phyloP scores from a whole-genome alignment of 1,284 basidiomycete species.

The Microbotryomycetes sp. region DNA sequence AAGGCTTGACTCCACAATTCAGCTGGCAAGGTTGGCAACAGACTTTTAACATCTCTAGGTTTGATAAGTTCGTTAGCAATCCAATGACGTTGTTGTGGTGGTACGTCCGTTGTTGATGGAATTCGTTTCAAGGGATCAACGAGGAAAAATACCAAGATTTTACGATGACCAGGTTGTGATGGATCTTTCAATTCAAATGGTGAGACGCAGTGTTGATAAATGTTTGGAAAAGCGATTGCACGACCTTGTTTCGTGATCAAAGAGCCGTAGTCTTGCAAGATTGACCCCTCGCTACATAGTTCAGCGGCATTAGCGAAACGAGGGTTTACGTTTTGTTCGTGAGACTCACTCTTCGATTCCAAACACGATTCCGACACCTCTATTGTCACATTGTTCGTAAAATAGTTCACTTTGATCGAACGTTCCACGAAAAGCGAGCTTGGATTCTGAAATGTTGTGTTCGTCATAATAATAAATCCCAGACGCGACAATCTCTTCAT shows the following conservation, averaged over 20 bases:
- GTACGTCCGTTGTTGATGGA: constrained; percentile 48
- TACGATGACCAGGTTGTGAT: constrained; percentile 48
- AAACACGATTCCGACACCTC: constrained; percentile 1
- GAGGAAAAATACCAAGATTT: constrained; percentile 51
- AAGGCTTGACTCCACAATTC: constrained; percentile 34
- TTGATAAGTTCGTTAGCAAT: constrained; percentile 32
- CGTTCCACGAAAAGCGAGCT: constrained; percentile 21
- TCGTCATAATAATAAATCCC: constrained; percentile 45
- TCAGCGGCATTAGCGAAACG: background rate
- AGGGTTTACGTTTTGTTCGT: background rate
- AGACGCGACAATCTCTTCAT: constrained; percentile 51
- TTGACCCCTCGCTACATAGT: background rate
- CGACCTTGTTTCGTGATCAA: constrained; percentile 44
- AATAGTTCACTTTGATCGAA: constrained; percentile 2
- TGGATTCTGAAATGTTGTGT: constrained; percentile 22
- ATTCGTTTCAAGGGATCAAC: constrained; percentile 47
- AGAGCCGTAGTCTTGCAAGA: constrained; percentile 42
- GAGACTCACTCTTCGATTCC: constrained; percentile 6
- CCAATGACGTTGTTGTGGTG: constrained; percentile 46
- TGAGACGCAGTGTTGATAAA: constrained; percentile 51
- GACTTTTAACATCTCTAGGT: background rate
- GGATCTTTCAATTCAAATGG: constrained; percentile 47
- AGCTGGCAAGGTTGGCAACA: constrained; percentile 35
- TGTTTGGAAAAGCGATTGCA: constrained; percentile 52
- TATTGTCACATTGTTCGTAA: constrained; percentile 6